Base-by-base conservation (phyloP, 805 yeast genomes). In the Cyberlindnera saturnus region DNA sequence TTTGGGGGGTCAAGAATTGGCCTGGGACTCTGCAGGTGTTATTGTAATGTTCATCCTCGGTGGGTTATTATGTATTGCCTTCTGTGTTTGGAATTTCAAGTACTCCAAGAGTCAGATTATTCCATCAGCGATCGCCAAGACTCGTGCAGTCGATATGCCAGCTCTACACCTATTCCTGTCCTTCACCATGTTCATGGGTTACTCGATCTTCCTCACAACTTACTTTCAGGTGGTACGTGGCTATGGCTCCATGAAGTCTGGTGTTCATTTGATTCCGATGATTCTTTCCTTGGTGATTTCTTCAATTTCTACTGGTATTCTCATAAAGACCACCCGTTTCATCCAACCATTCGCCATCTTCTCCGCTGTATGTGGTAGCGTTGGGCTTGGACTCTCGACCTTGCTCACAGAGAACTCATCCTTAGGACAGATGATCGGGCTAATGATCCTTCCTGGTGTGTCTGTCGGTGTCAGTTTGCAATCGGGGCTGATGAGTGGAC, bases 21-120 rank as follows among this genome's bases (percentile, higher is more conserved):
- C 75, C 1, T 81, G 86, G 86, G 55, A 61, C 3, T 72, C 81
- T 0, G 74, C 75, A n/a, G 69, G 75, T 4, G 75, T 77, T 3
- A 71, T 81, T 6, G 50, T 61, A 10, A 71, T 73, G 41, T 69
- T 80, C 40, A 59, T 74, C 8, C 33, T 79, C 31, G 45, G 48
- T 32, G 48, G 46, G 3, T 11, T 42, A 18, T 15, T 44, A 2
- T 23, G 34, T 7, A 38, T 41, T 15, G 37, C 20, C 6, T 49
- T 49, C 32, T 31, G 43, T 30, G 23, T 44, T 11, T 46, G 52
- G 52, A 49, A 49, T 34, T 49, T 49, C 36, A 46, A 34, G 26
- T 46, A 17, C 32, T 49, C 52, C 16, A 42, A 42, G 17, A 13
- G 38, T 7, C 52, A 43, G 23, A 40, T 46, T 28, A 36, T 69